Evolutionary conservation across 2,329 filamentous ascomycete species (phyloP), one percentile per base, ranked within the genome.

Genomic region (Colletotrichum sp.): DNA sequence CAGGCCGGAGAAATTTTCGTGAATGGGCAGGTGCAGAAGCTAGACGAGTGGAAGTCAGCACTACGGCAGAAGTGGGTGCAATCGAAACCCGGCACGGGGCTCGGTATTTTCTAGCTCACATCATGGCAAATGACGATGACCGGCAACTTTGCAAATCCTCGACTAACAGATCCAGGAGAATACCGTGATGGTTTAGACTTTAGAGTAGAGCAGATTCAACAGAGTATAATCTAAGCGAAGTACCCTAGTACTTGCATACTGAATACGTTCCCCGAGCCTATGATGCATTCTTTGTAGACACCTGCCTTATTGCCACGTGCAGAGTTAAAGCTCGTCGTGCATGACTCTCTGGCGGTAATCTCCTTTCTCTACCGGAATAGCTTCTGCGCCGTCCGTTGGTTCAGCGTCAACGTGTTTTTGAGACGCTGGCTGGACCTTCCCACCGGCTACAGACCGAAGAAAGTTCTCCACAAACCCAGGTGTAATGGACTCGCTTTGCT

Each of bases 1-100:
- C 83, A 85, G 15, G 82, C 82, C 15, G 86, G 85, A 2, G 84
- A 87, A 80, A 85, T 87, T 34, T 68, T 86, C n/a, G 77, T 85
- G 3, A 80, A 82, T 64, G 84, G 82, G 0, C 72, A 80, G 30
- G 81, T 86, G 10, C 79, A 79, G 68, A 79, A 79, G 12, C 83
- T 87, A 70, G 79, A 73, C 0, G 82, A 84, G 60, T 87, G 86
- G 86, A 85, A 85, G 78, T 78, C 79, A 52, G 78, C 68, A 24
- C 63, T 87, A 55, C 79, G 82, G 75, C 77, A 80, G 76, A 81
- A 71, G 18, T 75, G 75, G 75, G 71, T 65, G 70, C 64, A 72
- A n/a, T 24, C 71, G 12, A 65, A 72, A 21, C 18, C 32, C 13
- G 71, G 7, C 30, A 32, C 64, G 24, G 44, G 71, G n/a, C 36